Base-by-base conservation (phyloP, 169 alveolate genomes). In the Cryptosporidium canis region DNA sequence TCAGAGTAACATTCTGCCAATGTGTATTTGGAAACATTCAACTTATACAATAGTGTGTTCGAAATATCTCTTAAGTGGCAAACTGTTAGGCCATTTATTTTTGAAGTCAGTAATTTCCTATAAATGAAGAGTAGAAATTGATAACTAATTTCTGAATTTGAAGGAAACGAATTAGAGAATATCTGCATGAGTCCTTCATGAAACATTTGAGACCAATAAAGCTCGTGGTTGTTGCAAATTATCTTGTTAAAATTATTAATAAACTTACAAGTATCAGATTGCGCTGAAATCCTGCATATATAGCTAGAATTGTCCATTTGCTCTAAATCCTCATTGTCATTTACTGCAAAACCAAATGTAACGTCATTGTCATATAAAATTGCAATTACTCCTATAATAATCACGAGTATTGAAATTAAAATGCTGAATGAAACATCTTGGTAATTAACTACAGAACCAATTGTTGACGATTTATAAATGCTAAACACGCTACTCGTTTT, bases 101-200 rank as follows among this genome's bases (percentile, higher is more conserved):
- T 77, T 14, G 35, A 33, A 24, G 27, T 4, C 18, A 77, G 31
- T 11, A 77, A 58, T 41, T 39, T 56, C 33, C 37, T 77, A 21
- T 29, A 44, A 37, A 77, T 61, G 7, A 77, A 35, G 29, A 29
- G 18, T 24, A 58, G 27, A 41, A 77, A 77, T 41, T 77, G 77
- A 6, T 56, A 37, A 58, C 87, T 77, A 12, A 77, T 39, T 27
- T 58, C 27, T 24, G 87, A 61, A 77, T 77, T 39, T 12, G 18
- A 12, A 21, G 77, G 33, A 58, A 56, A 77, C 8, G 55, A 31
- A 27, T 77, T 47, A 21, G 72, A 58, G 24, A 56, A 48, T 12
- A 58, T 11, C 8, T 18, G 24, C 24, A 44, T 39, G 41, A 77
- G 41, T 14, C 37, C 27, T 24, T 39, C 64, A 55, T 66, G 3